These are phyloP conservation scores for Stachybotrys echinatus DNA, from an alignment of 2,329 filamentous ascomycete genomes.

Conservation along the genomic window DNA sequence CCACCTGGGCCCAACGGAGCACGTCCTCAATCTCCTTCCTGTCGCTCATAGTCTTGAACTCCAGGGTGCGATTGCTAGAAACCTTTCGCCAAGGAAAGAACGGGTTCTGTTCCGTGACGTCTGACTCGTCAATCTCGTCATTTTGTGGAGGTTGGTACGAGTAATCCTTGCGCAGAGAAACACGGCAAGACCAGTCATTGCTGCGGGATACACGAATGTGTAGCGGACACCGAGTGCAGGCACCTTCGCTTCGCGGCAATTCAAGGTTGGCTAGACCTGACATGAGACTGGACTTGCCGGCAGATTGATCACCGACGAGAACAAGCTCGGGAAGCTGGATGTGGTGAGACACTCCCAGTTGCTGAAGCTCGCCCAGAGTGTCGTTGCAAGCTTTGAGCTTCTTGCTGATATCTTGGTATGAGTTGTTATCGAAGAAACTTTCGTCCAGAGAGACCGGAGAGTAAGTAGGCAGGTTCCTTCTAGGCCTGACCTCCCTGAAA, in stretches of 20 bases:
- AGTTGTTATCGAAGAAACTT: conserved; percentile 33
- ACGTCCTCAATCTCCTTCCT: conserved; percentile 60
- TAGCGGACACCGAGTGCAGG: conserved; percentile 76
- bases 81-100: conserved; percentile 63
- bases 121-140: conserved; percentile 33
- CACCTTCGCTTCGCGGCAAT: conserved; percentile 64
- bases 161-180: conserved; percentile 64
- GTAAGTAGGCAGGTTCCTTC: conserved; percentile 12
- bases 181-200: conserved; percentile 60
- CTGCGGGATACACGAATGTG: conserved; percentile 65
- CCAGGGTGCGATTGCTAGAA: conserved; percentile 35
- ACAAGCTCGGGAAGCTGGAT: conserved; percentile 73
- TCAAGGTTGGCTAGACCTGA: conserved; percentile 64
- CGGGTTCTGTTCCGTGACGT: conserved; percentile 44
- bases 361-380: conserved; percentile 61
- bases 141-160: conserved; percentile 39
- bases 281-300: conserved; percentile 70
- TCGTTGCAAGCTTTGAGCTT: conserved; percentile 61
- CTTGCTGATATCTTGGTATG: conserved; percentile 51
- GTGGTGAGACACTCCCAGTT: conserved; percentile 66
- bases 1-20: conserved; percentile 70
- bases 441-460: conserved; percentile 20
- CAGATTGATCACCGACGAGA: conserved; percentile 78
- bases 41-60: conserved; percentile 60
- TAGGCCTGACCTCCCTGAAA: conserved; percentile 29